A percentile compares a stretch with the other conserved stretches of the same genome.
These are phyloP conservation scores for Heliamphora exappendiculata DNA, from an alignment of 148 eudicot species.

Conservation along the genomic window DNA sequence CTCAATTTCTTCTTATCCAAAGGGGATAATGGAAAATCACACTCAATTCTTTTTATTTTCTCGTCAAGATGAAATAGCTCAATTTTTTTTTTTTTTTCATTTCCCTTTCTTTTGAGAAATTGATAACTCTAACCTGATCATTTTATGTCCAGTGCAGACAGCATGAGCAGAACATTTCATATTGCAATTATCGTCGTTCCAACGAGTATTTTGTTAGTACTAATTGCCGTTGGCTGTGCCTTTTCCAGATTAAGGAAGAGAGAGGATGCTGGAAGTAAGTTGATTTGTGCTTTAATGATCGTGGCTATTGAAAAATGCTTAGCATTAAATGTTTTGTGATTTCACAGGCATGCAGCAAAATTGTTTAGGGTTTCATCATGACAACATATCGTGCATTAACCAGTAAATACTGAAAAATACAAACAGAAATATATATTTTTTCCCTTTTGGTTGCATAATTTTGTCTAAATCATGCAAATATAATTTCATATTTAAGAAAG, in stretches of 20 bases:
- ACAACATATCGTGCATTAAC: not conserved
- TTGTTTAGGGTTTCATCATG: not conserved
- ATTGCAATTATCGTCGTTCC: slow-evolving; percentile 5
- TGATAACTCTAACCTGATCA: not conserved
- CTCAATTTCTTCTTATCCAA: not conserved
- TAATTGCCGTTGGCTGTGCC: not conserved
- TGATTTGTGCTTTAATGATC: not conserved
- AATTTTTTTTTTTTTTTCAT: not conserved
- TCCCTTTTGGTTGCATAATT: too few species aligned
- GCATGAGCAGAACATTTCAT: not conserved
- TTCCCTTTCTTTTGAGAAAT: too few species aligned
- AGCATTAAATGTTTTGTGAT: not conserved
- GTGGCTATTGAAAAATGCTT: not conserved
- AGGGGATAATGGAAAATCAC: too few species aligned
- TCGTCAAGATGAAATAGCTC: not conserved
- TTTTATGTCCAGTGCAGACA: not conserved
- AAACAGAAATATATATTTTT: too few species aligned
- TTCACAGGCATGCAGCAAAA: not conserved
- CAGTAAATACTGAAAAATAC: not conserved
- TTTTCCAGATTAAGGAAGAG: slow-evolving; percentile 8
- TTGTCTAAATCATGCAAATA: too few species aligned
- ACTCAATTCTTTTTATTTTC: too few species aligned
- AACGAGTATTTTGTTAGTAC: not conserved
- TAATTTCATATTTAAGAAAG: too few species aligned
- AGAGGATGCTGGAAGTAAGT: not conserved